A percentile compares a stretch with the other conserved stretches of the same genome.
Conservation (phyloP, 495 filamentous ascomycete species). For the Clohesyomyces aquaticus region DNA sequence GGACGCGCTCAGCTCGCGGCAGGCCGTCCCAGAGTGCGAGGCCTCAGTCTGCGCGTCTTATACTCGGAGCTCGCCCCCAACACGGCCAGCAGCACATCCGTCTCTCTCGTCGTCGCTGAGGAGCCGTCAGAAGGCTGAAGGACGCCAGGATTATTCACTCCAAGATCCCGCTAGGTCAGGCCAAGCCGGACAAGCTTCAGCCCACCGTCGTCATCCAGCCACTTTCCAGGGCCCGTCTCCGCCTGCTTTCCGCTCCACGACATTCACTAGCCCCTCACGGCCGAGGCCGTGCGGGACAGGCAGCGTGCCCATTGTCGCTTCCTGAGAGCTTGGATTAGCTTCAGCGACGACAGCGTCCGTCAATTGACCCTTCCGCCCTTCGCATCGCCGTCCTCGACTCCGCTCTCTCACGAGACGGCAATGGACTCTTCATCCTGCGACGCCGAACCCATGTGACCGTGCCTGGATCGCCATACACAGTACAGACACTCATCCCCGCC, state of each 20-base stretch:
- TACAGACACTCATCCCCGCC: neutral
- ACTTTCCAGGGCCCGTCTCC: neutral
- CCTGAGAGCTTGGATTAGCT: too few relatives aligned
- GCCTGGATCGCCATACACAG: conserved; percentile 7
- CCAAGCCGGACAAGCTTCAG: neutral
- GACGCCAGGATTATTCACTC: neutral
- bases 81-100: too few relatives aligned
- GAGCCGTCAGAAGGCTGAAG: neutral
- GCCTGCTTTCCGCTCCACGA: neutral
- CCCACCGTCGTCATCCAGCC: neutral
- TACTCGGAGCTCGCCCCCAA: too few relatives aligned
- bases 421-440: conserved; percentile 11
- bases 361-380: too few relatives aligned
- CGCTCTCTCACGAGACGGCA: too few relatives aligned
- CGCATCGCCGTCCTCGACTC: too few relatives aligned
- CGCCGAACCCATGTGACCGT: conserved; percentile 15
- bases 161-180: too few relatives aligned
- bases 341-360: too few relatives aligned
- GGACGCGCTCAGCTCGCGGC: neutral
- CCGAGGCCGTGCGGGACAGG: neutral
- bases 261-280: neutral
- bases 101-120: neutral
- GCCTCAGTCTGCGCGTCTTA: too few relatives aligned
- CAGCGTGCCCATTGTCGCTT: too few relatives aligned
- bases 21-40: neutral